Evolutionary conservation across 345 rosid genomes (phyloP).

Genomic region (Abelmoschus esculentus): DNA sequence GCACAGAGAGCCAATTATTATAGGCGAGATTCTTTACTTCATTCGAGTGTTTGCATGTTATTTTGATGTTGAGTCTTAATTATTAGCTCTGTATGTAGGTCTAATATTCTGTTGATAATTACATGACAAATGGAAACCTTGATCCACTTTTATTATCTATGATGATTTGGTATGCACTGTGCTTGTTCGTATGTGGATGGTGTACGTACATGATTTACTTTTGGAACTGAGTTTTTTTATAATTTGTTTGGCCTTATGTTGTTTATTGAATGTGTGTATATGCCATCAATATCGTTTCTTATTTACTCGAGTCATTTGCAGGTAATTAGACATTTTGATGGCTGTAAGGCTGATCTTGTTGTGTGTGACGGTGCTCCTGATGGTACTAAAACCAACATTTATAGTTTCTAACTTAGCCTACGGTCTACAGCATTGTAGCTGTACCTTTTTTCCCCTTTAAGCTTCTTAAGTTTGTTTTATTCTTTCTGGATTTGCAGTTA

Average conservation of each 20-base stretch:
- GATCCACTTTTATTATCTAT: neutral
- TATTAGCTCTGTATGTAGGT: neutral
- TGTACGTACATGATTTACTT: neutral
- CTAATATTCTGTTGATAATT: neutral
- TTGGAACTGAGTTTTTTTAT: neutral
- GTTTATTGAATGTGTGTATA: neutral
- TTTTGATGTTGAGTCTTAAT: neutral
- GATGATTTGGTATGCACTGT: neutral
- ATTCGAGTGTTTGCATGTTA: slow-evolving; percentile 4
- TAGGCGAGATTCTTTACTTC: neutral
- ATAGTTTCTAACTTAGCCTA: slow-evolving; percentile 1
- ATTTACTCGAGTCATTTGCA: slow-evolving; percentile 16
- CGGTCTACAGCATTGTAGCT: neutral
- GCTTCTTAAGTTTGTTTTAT: slow-evolving; percentile 10
- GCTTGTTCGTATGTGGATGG: neutral
- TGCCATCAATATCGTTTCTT: neutral
- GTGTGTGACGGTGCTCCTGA: slow-evolving; percentile 98
- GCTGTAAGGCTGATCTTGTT: slow-evolving; percentile 95
- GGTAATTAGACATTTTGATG: slow-evolving; percentile 93
- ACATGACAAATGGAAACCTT: neutral
- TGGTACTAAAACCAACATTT: slow-evolving; percentile 39
- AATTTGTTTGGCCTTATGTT: neutral
- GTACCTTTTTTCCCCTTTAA: neutral
- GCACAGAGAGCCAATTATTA: neutral
- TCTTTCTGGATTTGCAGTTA: slow-evolving; percentile 47